These are phyloP conservation scores for Spathaspora arborariae DNA, from an alignment of 805 yeast species.

Conservation along the genomic window DNA sequence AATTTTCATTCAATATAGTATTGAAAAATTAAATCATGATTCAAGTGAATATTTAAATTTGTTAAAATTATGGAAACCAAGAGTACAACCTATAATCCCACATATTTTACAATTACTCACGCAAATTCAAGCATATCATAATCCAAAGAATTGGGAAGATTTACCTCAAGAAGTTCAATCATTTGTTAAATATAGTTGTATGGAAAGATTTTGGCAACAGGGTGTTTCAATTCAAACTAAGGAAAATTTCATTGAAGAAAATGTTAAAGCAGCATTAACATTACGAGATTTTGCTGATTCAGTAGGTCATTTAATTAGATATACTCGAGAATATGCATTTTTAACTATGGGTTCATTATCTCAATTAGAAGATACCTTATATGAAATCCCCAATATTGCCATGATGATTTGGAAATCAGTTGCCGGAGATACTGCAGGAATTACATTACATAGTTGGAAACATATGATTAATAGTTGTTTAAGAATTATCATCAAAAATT, in stretches of 20 bases:
- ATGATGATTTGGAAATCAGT: conserved; percentile 76
- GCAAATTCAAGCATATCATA: conserved; percentile 92
- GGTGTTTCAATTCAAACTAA: conserved; percentile 93
- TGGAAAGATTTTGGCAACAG: conserved; percentile 97
- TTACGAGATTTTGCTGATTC: conserved; percentile 96
- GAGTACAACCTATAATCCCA: conserved; percentile 88
- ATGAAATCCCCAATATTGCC: conserved; percentile 81
- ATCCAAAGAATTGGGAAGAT: conserved; percentile 86
- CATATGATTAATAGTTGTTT: conserved; percentile 90
- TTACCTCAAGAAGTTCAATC: conserved; percentile 87
- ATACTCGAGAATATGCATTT: conserved; percentile 94
- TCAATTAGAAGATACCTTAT: conserved; percentile 83
- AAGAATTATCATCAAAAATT: conserved; percentile 80
- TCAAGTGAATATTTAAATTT: conserved; percentile 69
- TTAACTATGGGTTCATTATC: conserved; percentile 86
- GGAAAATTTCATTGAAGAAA: conserved; percentile 92
- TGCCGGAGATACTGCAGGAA: conserved; percentile 80
- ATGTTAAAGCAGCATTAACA: conserved; percentile 89
- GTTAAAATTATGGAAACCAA: conserved; percentile 83
- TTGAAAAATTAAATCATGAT: conserved; percentile 81
- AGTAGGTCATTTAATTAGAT: conserved; percentile 92
- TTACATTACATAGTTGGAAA: conserved; percentile 94
- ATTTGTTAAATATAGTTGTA: conserved; percentile 83
- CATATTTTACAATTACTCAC: conserved; percentile 81
- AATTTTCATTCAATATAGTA: conserved; percentile 90